Conservation (phyloP, 1,139 yeast genomes). For the Pneumocystis oryctolagi region DNA sequence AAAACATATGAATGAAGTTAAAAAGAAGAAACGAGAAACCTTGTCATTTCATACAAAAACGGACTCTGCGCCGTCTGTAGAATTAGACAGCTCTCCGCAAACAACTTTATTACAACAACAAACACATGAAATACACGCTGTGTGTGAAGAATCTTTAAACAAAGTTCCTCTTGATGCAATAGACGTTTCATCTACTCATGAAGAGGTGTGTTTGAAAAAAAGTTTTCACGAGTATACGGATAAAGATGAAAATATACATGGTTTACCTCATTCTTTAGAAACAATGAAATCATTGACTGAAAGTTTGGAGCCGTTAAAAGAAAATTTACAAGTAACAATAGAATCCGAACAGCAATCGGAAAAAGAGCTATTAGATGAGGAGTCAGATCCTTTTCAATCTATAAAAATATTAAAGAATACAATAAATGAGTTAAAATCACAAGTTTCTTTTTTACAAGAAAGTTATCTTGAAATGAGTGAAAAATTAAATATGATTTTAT, state of each 20-base stretch:
- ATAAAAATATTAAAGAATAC: neutral
- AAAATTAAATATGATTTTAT: neutral
- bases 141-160: neutral
- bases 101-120: neutral
- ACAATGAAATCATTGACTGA: neutral
- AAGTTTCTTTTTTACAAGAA: slow-evolving; percentile 2
- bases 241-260: no score
- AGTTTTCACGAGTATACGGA: neutral
- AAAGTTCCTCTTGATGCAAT: neutral
- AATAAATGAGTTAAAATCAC: slow-evolving; percentile 1
- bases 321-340: neutral
- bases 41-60: neutral
- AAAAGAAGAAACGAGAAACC: slow-evolving; percentile 2
- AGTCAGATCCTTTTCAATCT: neutral
- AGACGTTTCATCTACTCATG: neutral
- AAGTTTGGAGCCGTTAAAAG: neutral
- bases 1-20: slow-evolving; percentile 1
- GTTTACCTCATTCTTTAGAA: neutral
- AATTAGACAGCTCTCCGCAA: no score
- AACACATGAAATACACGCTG: neutral
- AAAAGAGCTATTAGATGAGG: neutral
- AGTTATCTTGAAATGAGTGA: slow-evolving; percentile 1
- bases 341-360: neutral
- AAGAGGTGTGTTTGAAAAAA: neutral
- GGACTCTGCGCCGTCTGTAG: no score